A percentile compares a stretch with the other conserved stretches of the same genome.
phyloP scores from a whole-genome alignment of 768 basidiomycete species.

The Kwoniella europaea region DNA sequence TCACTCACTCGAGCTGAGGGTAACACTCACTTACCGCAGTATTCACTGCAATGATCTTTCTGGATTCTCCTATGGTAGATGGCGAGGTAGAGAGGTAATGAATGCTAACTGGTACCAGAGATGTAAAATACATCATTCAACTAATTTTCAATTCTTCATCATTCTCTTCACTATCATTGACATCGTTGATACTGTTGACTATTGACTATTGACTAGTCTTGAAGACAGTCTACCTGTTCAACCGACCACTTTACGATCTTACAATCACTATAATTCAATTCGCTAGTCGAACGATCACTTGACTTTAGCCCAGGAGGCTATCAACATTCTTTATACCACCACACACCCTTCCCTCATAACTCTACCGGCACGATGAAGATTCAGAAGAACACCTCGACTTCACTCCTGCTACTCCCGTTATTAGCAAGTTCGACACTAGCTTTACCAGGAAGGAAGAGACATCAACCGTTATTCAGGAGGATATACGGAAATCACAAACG shows the following conservation, averaged over 20 bases:
- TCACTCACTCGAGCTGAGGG: not conserved
- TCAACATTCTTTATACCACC: conserved; percentile 14
- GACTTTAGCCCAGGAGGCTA: conserved; percentile 39
- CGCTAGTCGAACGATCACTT: conserved; percentile 19
- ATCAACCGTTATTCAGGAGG: conserved; percentile 27
- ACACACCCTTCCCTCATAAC: not conserved
- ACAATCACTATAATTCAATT: conserved; percentile 5
- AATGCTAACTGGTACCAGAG: too few species aligned
- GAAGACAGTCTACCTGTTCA: conserved; percentile 20
- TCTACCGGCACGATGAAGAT: conserved; percentile 25
- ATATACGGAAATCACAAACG: conserved; percentile 24
- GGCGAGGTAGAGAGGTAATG: not conserved
- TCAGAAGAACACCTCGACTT: conserved; percentile 20
- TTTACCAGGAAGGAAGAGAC: conserved; percentile 24
- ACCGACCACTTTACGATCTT: not conserved
- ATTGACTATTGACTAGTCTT: conserved; percentile 19
- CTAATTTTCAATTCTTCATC: not conserved
- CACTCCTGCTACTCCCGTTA: conserved; percentile 42
- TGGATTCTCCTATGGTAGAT: not conserved
- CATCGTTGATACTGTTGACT: conserved; percentile 10
- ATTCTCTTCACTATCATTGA: conserved; percentile 1
- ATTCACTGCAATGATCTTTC: not conserved
- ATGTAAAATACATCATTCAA: not conserved
- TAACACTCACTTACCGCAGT: conserved; percentile 2
- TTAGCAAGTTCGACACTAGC: conserved; percentile 36